Evolutionary conservation across 2,329 filamentous ascomycete genomes (phyloP).

Genomic region (Cladobotryum mycophilum): DNA sequence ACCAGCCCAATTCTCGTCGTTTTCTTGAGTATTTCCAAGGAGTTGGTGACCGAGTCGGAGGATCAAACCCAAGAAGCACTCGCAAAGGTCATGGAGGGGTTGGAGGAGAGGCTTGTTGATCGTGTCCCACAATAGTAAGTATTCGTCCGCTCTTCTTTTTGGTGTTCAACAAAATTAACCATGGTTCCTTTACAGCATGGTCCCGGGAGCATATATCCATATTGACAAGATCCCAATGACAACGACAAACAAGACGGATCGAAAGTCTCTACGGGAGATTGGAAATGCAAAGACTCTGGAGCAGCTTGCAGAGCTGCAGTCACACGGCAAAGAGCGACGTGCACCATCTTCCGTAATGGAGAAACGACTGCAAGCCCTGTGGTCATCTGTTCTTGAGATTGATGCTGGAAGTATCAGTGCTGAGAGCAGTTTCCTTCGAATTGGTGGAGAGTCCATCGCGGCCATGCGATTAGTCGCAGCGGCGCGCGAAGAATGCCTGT

Average conservation of each 20-base stretch:
- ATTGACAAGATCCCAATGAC: conserved; percentile 5
- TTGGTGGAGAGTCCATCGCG: no score
- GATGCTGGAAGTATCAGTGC: no score
- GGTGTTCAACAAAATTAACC: no score
- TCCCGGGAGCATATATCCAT: conserved; percentile 6
- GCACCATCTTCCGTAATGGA: no score
- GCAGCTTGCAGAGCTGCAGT: conserved; percentile 2
- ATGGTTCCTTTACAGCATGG: conserved; percentile 1
- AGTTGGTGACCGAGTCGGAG: not conserved
- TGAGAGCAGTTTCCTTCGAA: no score
- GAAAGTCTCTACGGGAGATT: conserved; percentile 1
- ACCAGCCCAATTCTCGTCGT: conserved; percentile 4
- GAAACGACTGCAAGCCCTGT: no score
- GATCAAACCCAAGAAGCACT: not conserved
- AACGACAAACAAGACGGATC: conserved; percentile 7
- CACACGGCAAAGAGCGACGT: not conserved
- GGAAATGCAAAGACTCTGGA: conserved; percentile 3
- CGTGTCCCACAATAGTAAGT: conserved; percentile 8
- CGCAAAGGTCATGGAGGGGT: conserved; percentile 1
- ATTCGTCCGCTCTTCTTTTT: no score
- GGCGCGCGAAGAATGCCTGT: no score
- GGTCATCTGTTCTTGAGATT: no score
- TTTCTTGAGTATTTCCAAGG: conserved; percentile 2
- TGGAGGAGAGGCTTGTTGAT: conserved; percentile 4
- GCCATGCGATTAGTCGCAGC: no score